Conservation (phyloP, 495 filamentous ascomycete genomes). For the Ascodesmis nigricans region DNA sequence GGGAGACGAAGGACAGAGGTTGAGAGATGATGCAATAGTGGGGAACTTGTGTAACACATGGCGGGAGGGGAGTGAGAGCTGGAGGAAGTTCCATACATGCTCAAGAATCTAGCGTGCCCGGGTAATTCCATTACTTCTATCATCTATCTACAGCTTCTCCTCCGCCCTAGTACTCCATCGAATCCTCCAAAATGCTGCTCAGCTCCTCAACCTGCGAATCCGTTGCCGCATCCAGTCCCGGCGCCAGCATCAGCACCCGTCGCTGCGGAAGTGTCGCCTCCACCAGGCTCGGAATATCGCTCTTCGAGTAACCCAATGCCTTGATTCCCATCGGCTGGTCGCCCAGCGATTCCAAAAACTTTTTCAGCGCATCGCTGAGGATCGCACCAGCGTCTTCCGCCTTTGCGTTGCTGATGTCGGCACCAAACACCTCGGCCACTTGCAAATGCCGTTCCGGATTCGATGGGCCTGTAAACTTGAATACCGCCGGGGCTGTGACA, state of each 20-base stretch:
- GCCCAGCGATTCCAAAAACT: conserved; percentile 62
- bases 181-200: conserved; percentile 39
- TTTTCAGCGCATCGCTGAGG: conserved; percentile 51
- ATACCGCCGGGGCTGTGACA: conserved; percentile 83
- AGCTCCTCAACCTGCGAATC: conserved; percentile 45
- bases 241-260: conserved; percentile 78
- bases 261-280: conserved; percentile 86
- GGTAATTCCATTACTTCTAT: too few relatives aligned
- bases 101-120: too few relatives aligned
- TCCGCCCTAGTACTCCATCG: conserved; percentile 38
- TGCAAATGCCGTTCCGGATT: conserved; percentile 80
- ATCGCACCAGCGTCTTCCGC: conserved; percentile 72
- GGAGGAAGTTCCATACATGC: too few relatives aligned
- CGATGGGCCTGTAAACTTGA: conserved; percentile 71
- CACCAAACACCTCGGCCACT: conserved; percentile 76
- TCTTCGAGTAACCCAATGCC: conserved; percentile 50
- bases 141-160: too few relatives aligned
- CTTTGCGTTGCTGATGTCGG: conserved; percentile 70
- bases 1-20: too few relatives aligned
- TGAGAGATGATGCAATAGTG: too few relatives aligned
- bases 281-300: conserved; percentile 59
- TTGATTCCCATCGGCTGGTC: conserved; percentile 79
- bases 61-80: too few relatives aligned
- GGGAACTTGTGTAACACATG: too few relatives aligned
- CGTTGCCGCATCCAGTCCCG: conserved; percentile 44